Evolutionary conservation across 2,329 filamentous ascomycete genomes (phyloP), one percentile per base, ranked within the genome.

Genomic region (Rutstroemia sp.): DNA sequence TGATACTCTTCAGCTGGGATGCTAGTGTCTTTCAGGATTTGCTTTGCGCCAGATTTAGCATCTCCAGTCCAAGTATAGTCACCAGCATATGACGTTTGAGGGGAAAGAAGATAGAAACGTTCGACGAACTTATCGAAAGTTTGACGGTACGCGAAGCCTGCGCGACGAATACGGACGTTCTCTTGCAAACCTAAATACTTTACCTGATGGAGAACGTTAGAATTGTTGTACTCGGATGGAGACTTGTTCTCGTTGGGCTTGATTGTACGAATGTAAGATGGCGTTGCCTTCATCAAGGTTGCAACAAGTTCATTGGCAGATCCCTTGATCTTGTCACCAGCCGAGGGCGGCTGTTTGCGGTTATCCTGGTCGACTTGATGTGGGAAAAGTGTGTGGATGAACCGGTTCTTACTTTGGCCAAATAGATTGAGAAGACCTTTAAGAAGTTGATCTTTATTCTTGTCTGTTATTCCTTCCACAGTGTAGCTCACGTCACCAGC

Each of bases 171-270:
- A 47, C 94, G 88, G 42, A 99, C 94, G 79, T 99, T 99, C 74
- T 99, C 94, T 71, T 97, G 92, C n/a, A 99, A 78, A 83, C 94
- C 94, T 14, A 99, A 86, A 67, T 99, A 99, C 70, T 99, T 97
- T 79, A 97, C 90, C 71, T 99, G 94, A 78, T 99, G 94, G 66
- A 97, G 79, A 19, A 99, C 94, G 65, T 97, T 97, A 30, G 85
- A 84, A 19, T 82, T 80, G 65, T 96, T 96, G 72, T 96, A 99
- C 70, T 99, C 94, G 10, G 84, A 86, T 0, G 91, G 87, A 2
- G 92, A 96, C 73, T 97, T 99, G 76, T 96, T 97, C 73, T 99
- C 94, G 75, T 99, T 99, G 1, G 94, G 94, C 74, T 99, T 99
- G 76, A 99, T 97, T 0, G 94, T 99, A 70, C 94, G 89, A 66